Percentiles rank a stretch among this genome's conserved stretches.
phyloP scores from a whole-genome alignment of 441 rosid species.

The Syzygium syzygioides region DNA sequence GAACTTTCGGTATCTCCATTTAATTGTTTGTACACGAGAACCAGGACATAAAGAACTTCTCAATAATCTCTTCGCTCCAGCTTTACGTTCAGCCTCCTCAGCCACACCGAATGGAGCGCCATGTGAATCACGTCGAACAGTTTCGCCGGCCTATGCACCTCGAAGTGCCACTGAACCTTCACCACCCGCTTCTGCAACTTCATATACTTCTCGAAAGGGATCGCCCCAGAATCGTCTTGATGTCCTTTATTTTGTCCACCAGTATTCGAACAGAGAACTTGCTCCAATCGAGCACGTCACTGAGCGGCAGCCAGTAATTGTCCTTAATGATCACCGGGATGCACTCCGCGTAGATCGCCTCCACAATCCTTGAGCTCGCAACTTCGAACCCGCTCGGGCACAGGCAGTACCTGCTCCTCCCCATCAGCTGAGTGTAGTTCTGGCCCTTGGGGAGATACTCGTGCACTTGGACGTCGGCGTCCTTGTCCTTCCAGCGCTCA shows the following conservation, averaged over 20 bases:
- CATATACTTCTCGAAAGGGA: neutral
- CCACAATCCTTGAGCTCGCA: conserved; percentile 36
- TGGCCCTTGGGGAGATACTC: conserved; percentile 24
- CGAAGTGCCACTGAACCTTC: conserved; percentile 9
- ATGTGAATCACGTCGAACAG: conserved; percentile 15
- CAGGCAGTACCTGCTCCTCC: conserved; percentile 37
- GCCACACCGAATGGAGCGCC: conserved; percentile 21
- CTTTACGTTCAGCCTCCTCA: conserved; percentile 15
- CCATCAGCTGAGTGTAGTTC: conserved; percentile 28
- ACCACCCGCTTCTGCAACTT: conserved; percentile 1
- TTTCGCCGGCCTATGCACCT: conserved; percentile 10
- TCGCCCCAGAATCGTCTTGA: conserved; percentile 11
- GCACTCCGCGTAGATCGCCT: conserved; percentile 24
- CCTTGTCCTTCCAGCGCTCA: conserved; percentile 31
- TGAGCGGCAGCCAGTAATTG: conserved; percentile 8
- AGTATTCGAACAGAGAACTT: conserved; percentile 11
- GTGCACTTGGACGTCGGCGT: conserved; percentile 30
- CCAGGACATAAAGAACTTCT: neutral
- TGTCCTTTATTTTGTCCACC: conserved; percentile 4
- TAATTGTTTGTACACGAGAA: neutral
- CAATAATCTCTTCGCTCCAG: neutral
- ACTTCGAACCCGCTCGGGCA: conserved; percentile 62
- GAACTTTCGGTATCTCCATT: neutral
- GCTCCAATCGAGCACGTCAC: conserved; percentile 17
- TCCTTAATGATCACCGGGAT: conserved; percentile 22